Percentiles rank a stretch among this genome's conserved stretches.
Evolutionary conservation across 805 yeast species (phyloP).

Genomic region (Yamadazyma sp.): DNA sequence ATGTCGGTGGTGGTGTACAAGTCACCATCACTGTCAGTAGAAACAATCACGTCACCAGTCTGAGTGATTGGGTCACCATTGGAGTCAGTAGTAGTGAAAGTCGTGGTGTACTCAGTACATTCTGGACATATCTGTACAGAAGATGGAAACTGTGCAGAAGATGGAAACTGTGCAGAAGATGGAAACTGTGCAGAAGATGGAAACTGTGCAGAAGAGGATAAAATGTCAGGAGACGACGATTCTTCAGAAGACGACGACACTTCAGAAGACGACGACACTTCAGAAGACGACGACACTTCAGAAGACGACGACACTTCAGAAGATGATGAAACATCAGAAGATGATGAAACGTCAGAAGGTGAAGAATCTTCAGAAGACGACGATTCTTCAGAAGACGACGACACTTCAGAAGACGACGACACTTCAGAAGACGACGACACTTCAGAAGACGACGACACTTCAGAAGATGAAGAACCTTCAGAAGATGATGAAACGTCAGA

Average conservation of each 20-base stretch:
- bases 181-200: slow-evolving; percentile 1
- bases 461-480: slow-evolving; percentile 9
- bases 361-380: slow-evolving; percentile 5
- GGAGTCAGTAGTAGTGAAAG: slow-evolving; percentile 16
- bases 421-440: slow-evolving; percentile 6
- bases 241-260: slow-evolving; percentile 5
- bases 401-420: slow-evolving; percentile 2
- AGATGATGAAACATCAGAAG: slow-evolving; percentile 5
- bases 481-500: slow-evolving; percentile 3
- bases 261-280: slow-evolving; percentile 5
- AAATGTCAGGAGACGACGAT: slow-evolving; percentile 5
- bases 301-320: slow-evolving; percentile 8
- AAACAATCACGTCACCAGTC: slow-evolving; percentile 17
- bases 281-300: slow-evolving; percentile 8
- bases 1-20: slow-evolving; percentile 11
- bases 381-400: slow-evolving; percentile 10
- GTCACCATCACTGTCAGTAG: slow-evolving; percentile 18
- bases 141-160: slow-evolving; percentile 1
- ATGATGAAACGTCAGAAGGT: slow-evolving; percentile 8
- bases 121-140: slow-evolving; percentile 14
- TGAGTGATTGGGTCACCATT: slow-evolving; percentile 17
- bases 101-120: slow-evolving; percentile 20
- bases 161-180: too few species aligned
- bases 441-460: slow-evolving; percentile 7
- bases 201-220: too few species aligned